These are phyloP conservation scores for Luffa aegyptiaca DNA, from an alignment of 306 rosid species.

Conservation along the genomic window DNA sequence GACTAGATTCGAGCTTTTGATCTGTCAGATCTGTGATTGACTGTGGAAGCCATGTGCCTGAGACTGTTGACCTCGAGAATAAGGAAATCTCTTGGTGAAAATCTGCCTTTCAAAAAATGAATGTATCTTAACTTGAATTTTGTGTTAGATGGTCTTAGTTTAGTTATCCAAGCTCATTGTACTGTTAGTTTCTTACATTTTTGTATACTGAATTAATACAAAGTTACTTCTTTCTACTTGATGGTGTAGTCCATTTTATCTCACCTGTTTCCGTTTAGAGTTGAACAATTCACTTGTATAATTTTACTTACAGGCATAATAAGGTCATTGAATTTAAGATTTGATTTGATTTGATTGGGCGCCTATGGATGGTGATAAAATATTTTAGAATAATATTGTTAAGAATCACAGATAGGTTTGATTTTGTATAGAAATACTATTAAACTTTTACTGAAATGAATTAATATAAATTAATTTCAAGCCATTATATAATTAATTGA, in stretches of 20 bases:
- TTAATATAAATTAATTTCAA: neutral
- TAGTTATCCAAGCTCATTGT: neutral
- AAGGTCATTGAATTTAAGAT: neutral
- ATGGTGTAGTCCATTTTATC: neutral
- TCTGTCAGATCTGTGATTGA: neutral
- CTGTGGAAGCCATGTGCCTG: neutral
- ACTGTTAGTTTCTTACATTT: neutral
- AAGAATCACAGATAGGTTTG: neutral
- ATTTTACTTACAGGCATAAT: neutral
- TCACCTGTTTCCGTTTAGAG: neutral
- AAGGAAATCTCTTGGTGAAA: neutral
- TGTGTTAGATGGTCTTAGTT: neutral
- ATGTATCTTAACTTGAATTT: neutral
- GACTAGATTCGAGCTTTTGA: conserved; percentile 1
- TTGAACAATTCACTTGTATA: neutral
- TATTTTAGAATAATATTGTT: neutral
- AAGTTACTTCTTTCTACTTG: neutral
- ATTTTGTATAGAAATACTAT: neutral
- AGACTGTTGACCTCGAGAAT: neutral
- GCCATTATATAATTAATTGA: neutral
- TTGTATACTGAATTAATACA: conserved; percentile 5
- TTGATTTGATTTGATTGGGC: neutral
- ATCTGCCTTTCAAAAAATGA: neutral
- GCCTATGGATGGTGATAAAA: neutral
- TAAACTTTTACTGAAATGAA: neutral